Evolutionary conservation across 2,329 filamentous ascomycete genomes (phyloP).

Genomic region (Exophiala mesophila): DNA sequence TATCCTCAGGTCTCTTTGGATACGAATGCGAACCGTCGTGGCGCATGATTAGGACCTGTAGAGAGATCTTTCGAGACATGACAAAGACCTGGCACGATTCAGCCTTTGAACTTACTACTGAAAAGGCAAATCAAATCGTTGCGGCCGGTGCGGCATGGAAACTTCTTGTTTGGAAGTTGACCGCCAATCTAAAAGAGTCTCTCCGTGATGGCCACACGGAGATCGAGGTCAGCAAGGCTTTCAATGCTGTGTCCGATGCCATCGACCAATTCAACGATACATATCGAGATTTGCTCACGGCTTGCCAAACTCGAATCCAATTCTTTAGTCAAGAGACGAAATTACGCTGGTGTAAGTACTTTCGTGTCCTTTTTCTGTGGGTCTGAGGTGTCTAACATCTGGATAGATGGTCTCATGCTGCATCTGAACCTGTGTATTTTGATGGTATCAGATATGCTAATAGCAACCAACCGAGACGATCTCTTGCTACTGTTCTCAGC

Average conservation of each 20-base stretch:
- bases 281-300: conserved; percentile 27
- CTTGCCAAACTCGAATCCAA: conserved; percentile 30
- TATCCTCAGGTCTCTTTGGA: conserved; percentile 36
- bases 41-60: conserved; percentile 28
- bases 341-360: conserved; percentile 31
- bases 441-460: conserved; percentile 28
- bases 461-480: conserved; percentile 27
- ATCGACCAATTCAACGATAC: conserved; percentile 30
- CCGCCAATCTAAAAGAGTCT: conserved; percentile 31
- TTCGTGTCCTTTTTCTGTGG: no score
- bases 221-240: conserved; percentile 27
- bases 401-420: conserved; percentile 27
- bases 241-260: conserved; percentile 27
- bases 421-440: conserved; percentile 31
- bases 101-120: conserved; percentile 28
- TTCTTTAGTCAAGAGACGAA: conserved; percentile 31
- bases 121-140: conserved; percentile 31
- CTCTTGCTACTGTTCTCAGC: conserved; percentile 25
- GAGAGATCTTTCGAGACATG: conserved; percentile 28
- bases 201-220: conserved; percentile 31
- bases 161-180: conserved; percentile 30
- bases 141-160: conserved; percentile 29
- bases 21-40: conserved; percentile 29
- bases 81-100: conserved; percentile 27
- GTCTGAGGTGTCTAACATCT: neutral